phyloP scores from a whole-genome alignment of 2,329 filamentous ascomycete genomes.

The Harringtonia lauricola region DNA sequence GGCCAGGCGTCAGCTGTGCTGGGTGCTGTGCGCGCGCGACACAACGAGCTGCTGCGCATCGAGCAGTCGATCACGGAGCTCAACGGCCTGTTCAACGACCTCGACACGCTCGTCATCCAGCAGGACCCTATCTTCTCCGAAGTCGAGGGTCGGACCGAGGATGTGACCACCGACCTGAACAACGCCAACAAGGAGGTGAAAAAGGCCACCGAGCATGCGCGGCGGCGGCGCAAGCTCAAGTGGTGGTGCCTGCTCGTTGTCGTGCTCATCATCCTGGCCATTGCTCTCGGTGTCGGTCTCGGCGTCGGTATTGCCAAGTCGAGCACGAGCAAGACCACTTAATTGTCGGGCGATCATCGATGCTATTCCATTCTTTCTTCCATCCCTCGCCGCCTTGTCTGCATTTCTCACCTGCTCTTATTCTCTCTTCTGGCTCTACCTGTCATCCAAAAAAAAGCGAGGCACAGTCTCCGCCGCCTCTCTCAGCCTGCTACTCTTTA shows the following conservation, averaged over 20 bases:
- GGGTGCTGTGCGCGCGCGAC: conserved; percentile 68
- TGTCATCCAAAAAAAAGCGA: no score
- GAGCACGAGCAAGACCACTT: neutral
- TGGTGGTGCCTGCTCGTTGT: conserved; percentile 64
- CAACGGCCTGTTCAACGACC: conserved; percentile 58
- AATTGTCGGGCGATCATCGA: neutral
- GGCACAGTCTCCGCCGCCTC: no score
- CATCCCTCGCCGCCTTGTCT: neutral
- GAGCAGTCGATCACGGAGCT: conserved; percentile 65
- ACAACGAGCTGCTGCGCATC: conserved; percentile 74
- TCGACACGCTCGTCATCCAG: conserved; percentile 62
- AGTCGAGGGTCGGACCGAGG: conserved; percentile 53
- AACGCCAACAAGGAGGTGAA: conserved; percentile 60
- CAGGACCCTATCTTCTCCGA: conserved; percentile 55
- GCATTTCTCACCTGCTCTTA: no score
- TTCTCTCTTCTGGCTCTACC: no score
- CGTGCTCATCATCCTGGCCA: conserved; percentile 44
- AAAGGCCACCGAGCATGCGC: conserved; percentile 55
- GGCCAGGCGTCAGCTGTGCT: conserved; percentile 64
- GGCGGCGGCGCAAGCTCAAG: conserved; percentile 62
- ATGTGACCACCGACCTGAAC: conserved; percentile 55
- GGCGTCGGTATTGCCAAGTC: conserved; percentile 28
- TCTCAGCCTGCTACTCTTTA: no score
- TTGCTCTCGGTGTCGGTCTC: conserved; percentile 43
- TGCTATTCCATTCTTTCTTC: neutral